Percentiles rank a stretch among this genome's conserved stretches.
Evolutionary conservation across 371 early-diverging fungal genomes (phyloP).

Genomic region (Cokeromyces recurvatus): DNA sequence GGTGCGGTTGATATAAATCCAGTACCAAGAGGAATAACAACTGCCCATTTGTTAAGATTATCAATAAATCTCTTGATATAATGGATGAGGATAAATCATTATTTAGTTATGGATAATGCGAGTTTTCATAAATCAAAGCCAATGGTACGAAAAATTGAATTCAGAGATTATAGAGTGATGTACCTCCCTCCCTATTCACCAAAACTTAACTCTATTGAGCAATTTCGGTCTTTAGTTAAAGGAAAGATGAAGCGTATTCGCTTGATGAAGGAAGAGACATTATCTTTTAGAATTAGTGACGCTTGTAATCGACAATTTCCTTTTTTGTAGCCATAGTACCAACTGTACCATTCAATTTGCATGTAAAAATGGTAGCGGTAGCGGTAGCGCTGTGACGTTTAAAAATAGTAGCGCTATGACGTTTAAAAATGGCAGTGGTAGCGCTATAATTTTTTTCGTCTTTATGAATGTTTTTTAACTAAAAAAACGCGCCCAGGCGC

Average conservation of each 20-base stretch:
- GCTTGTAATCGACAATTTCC: too few species aligned
- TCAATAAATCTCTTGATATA: slow-evolving; percentile 5
- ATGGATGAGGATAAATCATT: not conserved
- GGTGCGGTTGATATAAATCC: not conserved
- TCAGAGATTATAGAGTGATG: slow-evolving; percentile 5
- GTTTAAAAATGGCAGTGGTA: not conserved
- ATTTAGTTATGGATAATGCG: slow-evolving; percentile 3
- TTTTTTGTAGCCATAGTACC: too few species aligned
- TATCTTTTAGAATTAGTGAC: too few species aligned
- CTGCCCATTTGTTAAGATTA: slow-evolving; percentile 6
- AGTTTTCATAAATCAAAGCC: slow-evolving; percentile 5
- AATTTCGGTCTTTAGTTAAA: slow-evolving; percentile 6
- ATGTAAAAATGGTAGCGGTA: too few species aligned
- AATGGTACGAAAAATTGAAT: slow-evolving; percentile 1
- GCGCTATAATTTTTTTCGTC: too few species aligned
- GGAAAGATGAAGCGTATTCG: not conserved
- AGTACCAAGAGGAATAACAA: slow-evolving; percentile 3
- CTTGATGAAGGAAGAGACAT: too few species aligned
- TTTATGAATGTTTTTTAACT: not conserved
- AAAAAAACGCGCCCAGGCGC: not conserved
- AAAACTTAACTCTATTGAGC: slow-evolving; percentile 19
- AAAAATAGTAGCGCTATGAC: too few species aligned
- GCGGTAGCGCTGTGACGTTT: too few species aligned
- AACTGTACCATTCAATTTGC: too few species aligned
- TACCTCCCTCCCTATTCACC: slow-evolving; percentile 16